Evolutionary conservation across 768 basidiomycete species (phyloP).

Genomic region (Leccinum variicolor): DNA sequence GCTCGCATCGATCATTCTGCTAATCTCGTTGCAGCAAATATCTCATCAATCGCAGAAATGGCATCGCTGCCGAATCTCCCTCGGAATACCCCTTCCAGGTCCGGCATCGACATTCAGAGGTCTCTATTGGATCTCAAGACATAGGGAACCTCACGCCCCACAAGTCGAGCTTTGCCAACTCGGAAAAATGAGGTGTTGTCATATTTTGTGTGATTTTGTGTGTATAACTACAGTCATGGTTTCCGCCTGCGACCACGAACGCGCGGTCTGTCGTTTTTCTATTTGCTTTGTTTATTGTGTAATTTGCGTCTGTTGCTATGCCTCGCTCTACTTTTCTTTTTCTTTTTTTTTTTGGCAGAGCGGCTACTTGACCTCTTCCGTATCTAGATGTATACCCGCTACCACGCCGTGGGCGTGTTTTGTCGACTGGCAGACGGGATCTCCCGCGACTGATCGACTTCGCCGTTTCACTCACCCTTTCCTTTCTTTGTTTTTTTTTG

Average conservation of each 20-base stretch:
- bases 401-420: not conserved
- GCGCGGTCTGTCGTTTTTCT: conserved; percentile 8
- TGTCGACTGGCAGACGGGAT: not conserved
- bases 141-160: conserved; percentile 23
- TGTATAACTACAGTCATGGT: conserved; percentile 8
- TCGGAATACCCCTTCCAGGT: conserved; percentile 31
- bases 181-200: conserved; percentile 22
- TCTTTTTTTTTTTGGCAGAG: conserved; percentile 3
- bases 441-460: not conserved
- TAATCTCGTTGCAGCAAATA: conserved; percentile 22
- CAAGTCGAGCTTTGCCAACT: conserved; percentile 24
- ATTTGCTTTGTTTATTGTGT: conserved; percentile 27
- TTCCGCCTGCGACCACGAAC: conserved; percentile 13
- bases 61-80: not conserved
- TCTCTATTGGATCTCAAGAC: conserved; percentile 33
- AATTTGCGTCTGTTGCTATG: conserved; percentile 7
- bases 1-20: not conserved
- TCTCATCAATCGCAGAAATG: conserved; percentile 16
- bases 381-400: conserved; percentile 9
- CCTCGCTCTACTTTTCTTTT: not conserved
- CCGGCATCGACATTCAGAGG: conserved; percentile 29
- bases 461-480: not conserved
- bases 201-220: not conserved
- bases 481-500: not conserved
- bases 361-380: not conserved